phyloP scores from a whole-genome alignment of 1,284 basidiomycete species.

The Singerocomus rubriflavus region DNA sequence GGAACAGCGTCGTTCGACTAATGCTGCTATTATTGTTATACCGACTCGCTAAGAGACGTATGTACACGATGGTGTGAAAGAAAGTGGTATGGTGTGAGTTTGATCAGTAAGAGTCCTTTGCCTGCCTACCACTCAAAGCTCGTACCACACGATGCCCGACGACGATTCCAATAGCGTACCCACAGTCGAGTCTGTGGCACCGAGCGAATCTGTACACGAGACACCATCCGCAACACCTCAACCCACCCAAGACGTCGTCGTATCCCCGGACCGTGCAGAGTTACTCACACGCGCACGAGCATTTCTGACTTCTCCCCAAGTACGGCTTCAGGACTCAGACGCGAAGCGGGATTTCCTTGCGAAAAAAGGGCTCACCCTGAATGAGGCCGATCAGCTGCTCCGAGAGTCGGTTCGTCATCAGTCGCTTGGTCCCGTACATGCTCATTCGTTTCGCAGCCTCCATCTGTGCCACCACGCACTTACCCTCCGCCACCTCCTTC shows the following conservation, averaged over 20 bases:
- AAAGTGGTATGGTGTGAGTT: too few relatives aligned
- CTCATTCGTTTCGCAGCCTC: constrained; percentile 38
- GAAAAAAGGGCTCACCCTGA: constrained; percentile 65
- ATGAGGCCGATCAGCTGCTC: constrained; percentile 61
- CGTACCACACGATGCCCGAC: constrained; percentile 10
- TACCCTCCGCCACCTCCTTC: constrained; percentile 73
- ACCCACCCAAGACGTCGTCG: background rate
- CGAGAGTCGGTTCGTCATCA: constrained; percentile 46
- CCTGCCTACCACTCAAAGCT: background rate
- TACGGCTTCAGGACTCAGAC: constrained; percentile 51
- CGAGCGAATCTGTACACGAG: background rate
- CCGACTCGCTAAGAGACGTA: background rate
- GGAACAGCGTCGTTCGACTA: background rate
- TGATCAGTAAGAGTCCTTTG: too few relatives aligned
- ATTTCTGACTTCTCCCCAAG: constrained; percentile 65
- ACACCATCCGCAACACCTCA: background rate
- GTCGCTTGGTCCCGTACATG: background rate
- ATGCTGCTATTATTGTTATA: background rate
- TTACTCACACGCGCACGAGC: constrained; percentile 57
- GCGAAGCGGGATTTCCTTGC: constrained; percentile 63
- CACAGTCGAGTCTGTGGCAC: background rate
- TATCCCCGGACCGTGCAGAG: constrained; percentile 33
- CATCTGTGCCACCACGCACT: constrained; percentile 60
- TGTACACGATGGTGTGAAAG: background rate
- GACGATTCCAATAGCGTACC: constrained; percentile 2